Base-by-base conservation (phyloP, 2,329 filamentous ascomycete genomes). In the Epicoccum nigrum region DNA sequence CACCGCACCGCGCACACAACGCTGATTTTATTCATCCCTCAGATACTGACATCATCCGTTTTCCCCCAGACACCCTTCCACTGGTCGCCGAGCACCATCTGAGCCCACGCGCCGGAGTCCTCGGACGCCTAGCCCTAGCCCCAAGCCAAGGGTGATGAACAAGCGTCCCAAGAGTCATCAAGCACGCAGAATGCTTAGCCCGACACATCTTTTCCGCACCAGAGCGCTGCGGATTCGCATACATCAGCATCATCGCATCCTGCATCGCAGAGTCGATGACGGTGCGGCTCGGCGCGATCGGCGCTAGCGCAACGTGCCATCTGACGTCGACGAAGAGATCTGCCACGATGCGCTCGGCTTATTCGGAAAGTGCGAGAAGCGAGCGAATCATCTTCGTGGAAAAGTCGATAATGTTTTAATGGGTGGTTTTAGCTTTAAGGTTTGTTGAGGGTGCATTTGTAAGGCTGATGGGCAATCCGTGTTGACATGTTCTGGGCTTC, bases 221-320 rank as follows among this genome's bases (percentile, higher is more conserved):
- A 20, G 5, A 20, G 21, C 30, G 20, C 15, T 30, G 5, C 9
- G 28, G 9, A n/a, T 30, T 30, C 12, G 28, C 23, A 9, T 7
- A 25, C 9, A 31, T 37, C 31, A 25, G 20, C 31, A 42, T 48
- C 17, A 31, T 31, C n/a, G 20, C 47, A 45, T 45, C 34, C 33
- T 13, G 28, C 12, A 30, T 30, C 28, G 28, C 28, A 39, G 41
- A 46, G 49, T 51, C 42, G 31, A 51, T 51, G 49, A 51, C 49
- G 49, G 43, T 46, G 42, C 49, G 49, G 49, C 49, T 51, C 49
- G 31, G 42, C 37, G 37, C 41, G 42, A 51, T 51, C 49, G 49
- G 32, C 49, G 42, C 49, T 51, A 51, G 41, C 30, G 21, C 27
- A 7, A 9, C 28, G 28, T 30, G 28, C 12, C 7, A 19, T 19